These are phyloP conservation scores for Alternaria brassicae DNA, from an alignment of 2,329 filamentous ascomycete species.

Conservation along the genomic window DNA sequence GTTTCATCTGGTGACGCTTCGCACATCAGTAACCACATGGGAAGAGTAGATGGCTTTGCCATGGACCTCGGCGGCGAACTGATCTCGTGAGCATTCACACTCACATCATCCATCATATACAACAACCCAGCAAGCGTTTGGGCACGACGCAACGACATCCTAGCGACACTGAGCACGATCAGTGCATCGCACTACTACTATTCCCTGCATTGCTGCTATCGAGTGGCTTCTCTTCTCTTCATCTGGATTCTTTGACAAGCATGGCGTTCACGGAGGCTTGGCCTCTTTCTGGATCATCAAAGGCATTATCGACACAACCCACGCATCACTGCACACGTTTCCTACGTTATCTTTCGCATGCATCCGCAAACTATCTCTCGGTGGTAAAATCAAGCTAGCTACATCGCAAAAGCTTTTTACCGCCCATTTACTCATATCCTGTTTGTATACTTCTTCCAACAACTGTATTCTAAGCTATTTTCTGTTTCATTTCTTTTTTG, in stretches of 20 bases:
- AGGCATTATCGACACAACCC: constrained; percentile 11
- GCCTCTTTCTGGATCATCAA: constrained; percentile 6
- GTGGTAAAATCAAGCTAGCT: constrained; percentile 25
- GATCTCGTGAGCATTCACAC: constrained; percentile 54
- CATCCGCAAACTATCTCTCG: constrained; percentile 18
- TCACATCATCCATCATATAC: constrained; percentile 12
- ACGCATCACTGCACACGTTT: constrained; percentile 14
- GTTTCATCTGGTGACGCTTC: constrained; percentile 61
- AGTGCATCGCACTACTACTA: constrained; percentile 6
- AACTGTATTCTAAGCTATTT: constrained; percentile 17
- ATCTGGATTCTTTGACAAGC: constrained; percentile 24
- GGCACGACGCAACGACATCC: constrained; percentile 34
- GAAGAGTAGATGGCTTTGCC: constrained; percentile 62
- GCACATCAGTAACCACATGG: constrained; percentile 45
- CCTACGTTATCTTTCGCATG: constrained; percentile 2
- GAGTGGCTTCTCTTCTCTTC: constrained; percentile 14
- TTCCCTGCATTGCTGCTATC: constrained; percentile 6
- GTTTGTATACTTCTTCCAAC: constrained; percentile 21
- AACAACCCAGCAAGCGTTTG: constrained; percentile 18
- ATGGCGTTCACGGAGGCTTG: constrained; percentile 26
- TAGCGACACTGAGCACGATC: constrained; percentile 23
- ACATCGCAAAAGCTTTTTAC: constrained; percentile 35
- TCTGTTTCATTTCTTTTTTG: constrained; percentile 24
- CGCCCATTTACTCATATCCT: constrained; percentile 26
- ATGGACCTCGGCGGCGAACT: constrained; percentile 73